Base-by-base conservation (phyloP, 1,284 basidiomycete genomes). In the Meira miltonrushii region DNA sequence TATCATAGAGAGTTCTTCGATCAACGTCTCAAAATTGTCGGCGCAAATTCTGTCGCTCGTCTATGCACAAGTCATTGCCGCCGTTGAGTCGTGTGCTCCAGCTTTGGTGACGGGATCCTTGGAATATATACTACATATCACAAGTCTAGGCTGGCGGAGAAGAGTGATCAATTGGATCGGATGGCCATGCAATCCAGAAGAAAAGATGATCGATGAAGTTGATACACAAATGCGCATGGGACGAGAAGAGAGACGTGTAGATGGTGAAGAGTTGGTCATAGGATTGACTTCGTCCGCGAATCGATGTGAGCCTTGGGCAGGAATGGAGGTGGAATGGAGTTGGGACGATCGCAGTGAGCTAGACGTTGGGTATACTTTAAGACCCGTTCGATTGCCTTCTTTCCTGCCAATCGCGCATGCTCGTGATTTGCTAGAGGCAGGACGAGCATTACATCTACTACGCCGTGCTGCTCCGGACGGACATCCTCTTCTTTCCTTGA, bases 351-450 rank as follows among this genome's bases (percentile, higher is more conserved):
- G 66, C 38, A 66, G 66, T 2, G 68, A 71, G 23, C 62, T 65
- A 40, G 69, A 71, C 49, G 59, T 70, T 13, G 69, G 65, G 0
- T 71, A 69, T 19, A 64, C 62, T 1, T 60, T 70, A 17, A 65
- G 65, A 25, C 69, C 68, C 8, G 61, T 61, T 3, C 63, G 65
- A 0, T 59, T 71, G 2, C 69, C 69, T 0, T 60, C 61, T 37
- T 69, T 70, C 48, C 33, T 71, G 19, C 53, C 57, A 1, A 60
- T 68, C 15, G 49, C 62, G 6, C 41, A 54, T 23, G 69, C 69
- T 1, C 57, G 69, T 38, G 58, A 65, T 1, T 64, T 70, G 11
- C 48, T 71, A 11, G 69, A 71, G 39, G 68, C 66, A 1, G 69
- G 69, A 6, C 48, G 69, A 21, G 68, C 67, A 10, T 39, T 71